phyloP scores from a whole-genome alignment of 805 yeast genomes.

The Zygosaccharomyces gambellarensis region DNA sequence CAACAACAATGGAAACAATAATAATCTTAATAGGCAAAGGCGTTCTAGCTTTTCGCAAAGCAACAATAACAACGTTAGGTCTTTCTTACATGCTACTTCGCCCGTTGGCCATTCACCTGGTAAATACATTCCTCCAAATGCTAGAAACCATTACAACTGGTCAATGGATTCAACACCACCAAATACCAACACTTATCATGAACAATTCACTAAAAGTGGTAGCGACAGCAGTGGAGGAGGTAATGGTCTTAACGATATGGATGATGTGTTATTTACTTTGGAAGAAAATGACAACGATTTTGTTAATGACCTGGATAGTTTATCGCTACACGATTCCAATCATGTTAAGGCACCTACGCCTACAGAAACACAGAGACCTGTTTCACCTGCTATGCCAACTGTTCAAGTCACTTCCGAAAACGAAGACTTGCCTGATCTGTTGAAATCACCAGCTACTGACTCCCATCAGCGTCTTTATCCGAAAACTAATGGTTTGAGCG shows the following conservation, averaged over 20 bases:
- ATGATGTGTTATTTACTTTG: conserved; percentile 33
- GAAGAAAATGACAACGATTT: conserved; percentile 35
- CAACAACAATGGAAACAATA: conserved; percentile 8
- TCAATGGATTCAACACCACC: conserved; percentile 16
- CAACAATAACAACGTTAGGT: conserved; percentile 18
- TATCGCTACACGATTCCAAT: conserved; percentile 16
- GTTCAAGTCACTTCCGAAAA: conserved; percentile 6
- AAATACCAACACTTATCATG: conserved; percentile 19
- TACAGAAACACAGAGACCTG: conserved; percentile 1
- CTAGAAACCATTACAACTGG: conserved; percentile 36
- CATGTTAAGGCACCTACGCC: neutral
- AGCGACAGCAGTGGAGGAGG: conserved; percentile 15
- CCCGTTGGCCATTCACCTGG: conserved; percentile 40
- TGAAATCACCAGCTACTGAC: conserved; percentile 26
- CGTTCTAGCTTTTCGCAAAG: conserved; percentile 21
- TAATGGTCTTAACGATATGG: conserved; percentile 27
- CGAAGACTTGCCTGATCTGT: conserved; percentile 29
- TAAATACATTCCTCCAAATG: conserved; percentile 68
- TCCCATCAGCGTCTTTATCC: conserved; percentile 3
- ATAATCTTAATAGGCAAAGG: conserved; percentile 15
- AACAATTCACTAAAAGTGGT: conserved; percentile 16
- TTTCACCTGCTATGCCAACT: conserved; percentile 3
- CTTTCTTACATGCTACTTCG: conserved; percentile 9
- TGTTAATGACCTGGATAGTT: conserved; percentile 24
- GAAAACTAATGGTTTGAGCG: neutral